A percentile compares a stretch with the other conserved stretches of the same genome.
Conservation (phyloP, 768 basidiomycete species). For the Brasilioporus rufonigricans region DNA sequence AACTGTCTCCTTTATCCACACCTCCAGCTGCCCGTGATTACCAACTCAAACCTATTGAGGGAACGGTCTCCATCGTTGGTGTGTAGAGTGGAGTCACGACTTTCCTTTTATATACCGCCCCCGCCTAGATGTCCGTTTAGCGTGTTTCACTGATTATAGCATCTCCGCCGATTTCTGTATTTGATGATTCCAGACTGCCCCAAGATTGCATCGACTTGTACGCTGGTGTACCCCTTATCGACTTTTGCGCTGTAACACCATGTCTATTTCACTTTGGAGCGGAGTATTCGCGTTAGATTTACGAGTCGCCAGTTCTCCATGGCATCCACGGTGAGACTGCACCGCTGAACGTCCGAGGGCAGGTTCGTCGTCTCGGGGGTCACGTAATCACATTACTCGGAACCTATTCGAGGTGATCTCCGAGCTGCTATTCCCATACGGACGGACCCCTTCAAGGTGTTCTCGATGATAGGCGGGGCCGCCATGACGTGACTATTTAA, state of each 20-base stretch:
- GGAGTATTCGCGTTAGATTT: not conserved
- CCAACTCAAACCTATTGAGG: conserved; percentile 46
- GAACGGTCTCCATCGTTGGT: conserved; percentile 37
- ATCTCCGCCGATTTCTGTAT: conserved; percentile 2
- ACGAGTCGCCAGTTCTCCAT: not conserved
- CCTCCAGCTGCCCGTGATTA: conserved; percentile 41
- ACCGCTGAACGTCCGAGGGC: not conserved
- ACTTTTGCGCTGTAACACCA: not conserved
- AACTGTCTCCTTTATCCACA: conserved; percentile 37
- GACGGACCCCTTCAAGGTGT: not conserved
- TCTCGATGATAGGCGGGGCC: not conserved
- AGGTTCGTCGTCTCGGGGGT: not conserved
- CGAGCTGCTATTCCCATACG: not conserved
- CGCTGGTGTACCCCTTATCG: not conserved
- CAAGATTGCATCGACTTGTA: not conserved
- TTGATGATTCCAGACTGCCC: not conserved
- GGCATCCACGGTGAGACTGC: not conserved
- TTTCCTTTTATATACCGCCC: not conserved
- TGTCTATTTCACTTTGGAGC: not conserved
- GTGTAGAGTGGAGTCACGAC: conserved; percentile 14
- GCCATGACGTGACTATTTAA: not conserved
- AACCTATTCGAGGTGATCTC: not conserved
- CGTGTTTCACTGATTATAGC: not conserved
- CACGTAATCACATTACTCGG: not conserved
- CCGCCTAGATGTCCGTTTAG: not conserved